Evolutionary conservation across 192 early-diverging fungal genomes (phyloP).

Genomic region (Bifiguratus adelaidae): DNA sequence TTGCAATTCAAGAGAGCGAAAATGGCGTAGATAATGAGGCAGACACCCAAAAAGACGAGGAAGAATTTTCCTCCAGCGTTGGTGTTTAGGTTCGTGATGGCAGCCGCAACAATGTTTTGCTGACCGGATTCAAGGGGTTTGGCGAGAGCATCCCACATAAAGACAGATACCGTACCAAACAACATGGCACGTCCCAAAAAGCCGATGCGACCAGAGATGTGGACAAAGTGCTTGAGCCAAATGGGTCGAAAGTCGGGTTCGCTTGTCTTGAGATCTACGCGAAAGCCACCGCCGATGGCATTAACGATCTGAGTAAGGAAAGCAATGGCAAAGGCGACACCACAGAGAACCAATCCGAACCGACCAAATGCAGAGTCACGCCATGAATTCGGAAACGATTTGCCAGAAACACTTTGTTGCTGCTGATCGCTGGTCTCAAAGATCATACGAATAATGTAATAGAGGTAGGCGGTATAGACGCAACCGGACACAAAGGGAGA

Average conservation of each 20-base stretch:
- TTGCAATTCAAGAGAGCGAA: conserved; percentile 19
- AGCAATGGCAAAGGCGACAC: conserved; percentile 30
- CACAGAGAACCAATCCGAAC: conserved; percentile 16
- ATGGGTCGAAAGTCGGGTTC: conserved; percentile 4
- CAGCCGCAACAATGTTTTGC: conserved; percentile 14
- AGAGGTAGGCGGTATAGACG: conserved; percentile 32
- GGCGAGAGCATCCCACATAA: conserved; percentile 17
- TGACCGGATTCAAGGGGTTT: conserved; percentile 7
- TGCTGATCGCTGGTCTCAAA: conserved; percentile 12
- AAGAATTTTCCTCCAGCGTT: conserved; percentile 13
- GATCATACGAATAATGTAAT: conserved; percentile 26
- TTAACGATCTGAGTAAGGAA: conserved; percentile 27
- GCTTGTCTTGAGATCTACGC: conserved; percentile 10
- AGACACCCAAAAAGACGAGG: conserved; percentile 12
- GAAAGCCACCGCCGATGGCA: conserved; percentile 22
- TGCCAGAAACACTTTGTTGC: conserved; percentile 13
- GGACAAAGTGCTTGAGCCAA: conserved; percentile 15
- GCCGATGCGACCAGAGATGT: conserved; percentile 25
- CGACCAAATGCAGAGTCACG: conserved; percentile 9
- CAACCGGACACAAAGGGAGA: conserved; percentile 28
- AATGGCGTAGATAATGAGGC: conserved; percentile 17
- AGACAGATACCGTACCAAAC: conserved; percentile 24
- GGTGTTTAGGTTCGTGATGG: conserved; percentile 12
- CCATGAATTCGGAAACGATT: conserved; percentile 24
- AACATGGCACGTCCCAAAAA: conserved; percentile 27